phyloP scores from a whole-genome alignment of 306 rosid species.

The Senna siamea region DNA sequence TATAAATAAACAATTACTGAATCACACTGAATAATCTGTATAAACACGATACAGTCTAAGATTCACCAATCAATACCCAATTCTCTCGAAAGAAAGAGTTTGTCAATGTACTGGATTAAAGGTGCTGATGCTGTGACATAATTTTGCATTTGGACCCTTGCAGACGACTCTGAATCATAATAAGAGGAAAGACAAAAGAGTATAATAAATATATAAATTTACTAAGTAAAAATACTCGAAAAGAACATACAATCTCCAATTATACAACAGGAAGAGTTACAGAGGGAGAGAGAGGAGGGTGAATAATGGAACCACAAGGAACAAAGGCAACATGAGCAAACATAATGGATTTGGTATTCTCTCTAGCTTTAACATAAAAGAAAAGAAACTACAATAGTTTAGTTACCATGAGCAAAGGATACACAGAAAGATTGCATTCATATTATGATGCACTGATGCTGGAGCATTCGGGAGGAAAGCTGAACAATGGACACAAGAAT shows the following conservation, averaged over 20 bases:
- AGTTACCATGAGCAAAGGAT: constrained; percentile 13
- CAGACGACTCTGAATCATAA: constrained; percentile 66
- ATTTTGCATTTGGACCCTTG: constrained; percentile 74
- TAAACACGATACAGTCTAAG: constrained; percentile 36
- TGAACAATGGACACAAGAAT: not conserved
- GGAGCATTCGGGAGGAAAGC: not conserved
- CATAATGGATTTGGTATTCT: not conserved
- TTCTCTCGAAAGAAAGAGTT: constrained; percentile 73
- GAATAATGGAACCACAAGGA: constrained; percentile 23
- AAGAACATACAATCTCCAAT: not conserved
- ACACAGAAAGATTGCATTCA: not conserved
- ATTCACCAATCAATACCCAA: constrained; percentile 89
- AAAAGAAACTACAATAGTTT: too few species aligned
- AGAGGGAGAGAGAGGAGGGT: not conserved
- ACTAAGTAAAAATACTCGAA: not conserved
- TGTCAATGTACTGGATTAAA: constrained; percentile 69
- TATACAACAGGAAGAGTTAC: not conserved
- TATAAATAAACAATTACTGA: constrained; percentile 23
- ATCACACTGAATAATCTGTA: constrained; percentile 27
- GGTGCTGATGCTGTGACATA: constrained; percentile 66
- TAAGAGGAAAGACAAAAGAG: not conserved
- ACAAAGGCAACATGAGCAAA: constrained; percentile 19
- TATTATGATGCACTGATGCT: too few species aligned
- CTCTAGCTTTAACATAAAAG: too few species aligned
- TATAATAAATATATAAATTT: constrained; percentile 28